Evolutionary conservation across 192 early-diverging fungal genomes (phyloP).

Genomic region (Radiomyces spectabilis): DNA sequence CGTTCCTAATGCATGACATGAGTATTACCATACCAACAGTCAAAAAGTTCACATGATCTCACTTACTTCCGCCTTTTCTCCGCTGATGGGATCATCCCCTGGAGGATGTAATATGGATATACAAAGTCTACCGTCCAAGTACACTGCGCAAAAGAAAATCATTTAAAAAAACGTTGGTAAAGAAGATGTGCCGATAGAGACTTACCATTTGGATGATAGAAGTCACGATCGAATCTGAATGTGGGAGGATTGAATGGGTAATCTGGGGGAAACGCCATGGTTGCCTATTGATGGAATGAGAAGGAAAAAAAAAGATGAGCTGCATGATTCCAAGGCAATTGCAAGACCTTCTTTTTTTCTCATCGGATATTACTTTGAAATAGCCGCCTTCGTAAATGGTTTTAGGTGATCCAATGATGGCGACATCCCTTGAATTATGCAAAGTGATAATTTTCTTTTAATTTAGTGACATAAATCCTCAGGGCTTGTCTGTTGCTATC

Average conservation of each 20-base stretch:
- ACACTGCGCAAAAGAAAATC: slow-evolving; percentile 41
- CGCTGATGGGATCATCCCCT: slow-evolving; percentile 84
- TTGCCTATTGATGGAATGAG: slow-evolving; percentile 36
- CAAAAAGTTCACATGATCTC: not conserved
- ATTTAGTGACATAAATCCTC: too few relatives aligned
- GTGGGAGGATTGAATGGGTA: slow-evolving; percentile 90
- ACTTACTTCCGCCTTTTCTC: slow-evolving; percentile 60
- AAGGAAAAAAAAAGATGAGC: slow-evolving; percentile 10
- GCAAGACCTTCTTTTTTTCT: not conserved
- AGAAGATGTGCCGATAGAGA: not conserved
- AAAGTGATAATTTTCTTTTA: not conserved
- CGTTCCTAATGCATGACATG: slow-evolving; percentile 40
- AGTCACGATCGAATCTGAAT: slow-evolving; percentile 83
- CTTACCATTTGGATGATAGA: slow-evolving; percentile 87
- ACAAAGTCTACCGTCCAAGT: slow-evolving; percentile 84
- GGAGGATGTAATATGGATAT: slow-evolving; percentile 95
- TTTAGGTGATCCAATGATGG: slow-evolving; percentile 37
- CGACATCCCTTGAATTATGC: slow-evolving; percentile 28
- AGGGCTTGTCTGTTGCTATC: too few relatives aligned
- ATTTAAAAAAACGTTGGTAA: not conserved
- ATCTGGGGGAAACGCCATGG: slow-evolving; percentile 76
- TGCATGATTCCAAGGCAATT: not conserved
- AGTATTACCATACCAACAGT: not conserved
- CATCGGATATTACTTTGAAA: slow-evolving; percentile 40
- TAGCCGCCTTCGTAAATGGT: slow-evolving; percentile 45